phyloP scores from a whole-genome alignment of 2,329 filamentous ascomycete species.

The Neofusicoccum kwambonambiense region DNA sequence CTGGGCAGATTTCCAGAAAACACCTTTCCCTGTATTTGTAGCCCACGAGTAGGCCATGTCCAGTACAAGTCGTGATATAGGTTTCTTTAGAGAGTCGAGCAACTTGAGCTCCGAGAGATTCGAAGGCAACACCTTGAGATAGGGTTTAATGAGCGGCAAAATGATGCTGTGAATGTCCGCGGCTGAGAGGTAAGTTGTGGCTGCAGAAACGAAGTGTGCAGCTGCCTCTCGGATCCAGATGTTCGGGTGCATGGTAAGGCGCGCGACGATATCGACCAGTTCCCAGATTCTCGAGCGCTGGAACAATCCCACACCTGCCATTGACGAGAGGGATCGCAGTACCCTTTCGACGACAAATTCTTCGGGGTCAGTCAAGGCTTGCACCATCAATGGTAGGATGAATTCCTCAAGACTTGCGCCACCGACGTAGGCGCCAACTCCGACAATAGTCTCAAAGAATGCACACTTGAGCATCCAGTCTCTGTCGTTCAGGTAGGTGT shows the following conservation, averaged over 20 bases:
- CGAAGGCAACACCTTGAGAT: constrained; percentile 71
- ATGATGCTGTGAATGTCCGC: constrained; percentile 85
- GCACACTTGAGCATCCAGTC: constrained; percentile 97
- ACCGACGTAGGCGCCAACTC: constrained; percentile 86
- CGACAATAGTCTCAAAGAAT: constrained; percentile 93
- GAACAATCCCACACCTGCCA: constrained; percentile 84
- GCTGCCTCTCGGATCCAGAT: constrained; percentile 92
- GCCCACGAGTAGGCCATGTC: constrained; percentile 89
- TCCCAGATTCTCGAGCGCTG: constrained; percentile 85
- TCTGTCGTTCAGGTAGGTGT: constrained; percentile 93
- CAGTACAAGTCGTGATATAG: constrained; percentile 74
- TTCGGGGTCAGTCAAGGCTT: constrained; percentile 88
- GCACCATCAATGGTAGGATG: constrained; percentile 91
- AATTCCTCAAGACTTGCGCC: constrained; percentile 90
- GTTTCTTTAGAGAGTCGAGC: constrained; percentile 79
- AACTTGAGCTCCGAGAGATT: constrained; percentile 71
- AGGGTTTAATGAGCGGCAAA: constrained; percentile 75
- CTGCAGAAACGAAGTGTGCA: constrained; percentile 75
- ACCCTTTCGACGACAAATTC: constrained; percentile 93
- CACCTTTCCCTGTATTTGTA: constrained; percentile 70
- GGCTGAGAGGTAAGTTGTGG: constrained; percentile 70
- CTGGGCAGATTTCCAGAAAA: constrained; percentile 82
- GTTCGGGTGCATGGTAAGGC: constrained; percentile 92
- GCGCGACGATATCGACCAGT: constrained; percentile 75
- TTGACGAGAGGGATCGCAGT: constrained; percentile 79